Conservation (phyloP, 306 rosid genomes). For the Neltuma alba region DNA sequence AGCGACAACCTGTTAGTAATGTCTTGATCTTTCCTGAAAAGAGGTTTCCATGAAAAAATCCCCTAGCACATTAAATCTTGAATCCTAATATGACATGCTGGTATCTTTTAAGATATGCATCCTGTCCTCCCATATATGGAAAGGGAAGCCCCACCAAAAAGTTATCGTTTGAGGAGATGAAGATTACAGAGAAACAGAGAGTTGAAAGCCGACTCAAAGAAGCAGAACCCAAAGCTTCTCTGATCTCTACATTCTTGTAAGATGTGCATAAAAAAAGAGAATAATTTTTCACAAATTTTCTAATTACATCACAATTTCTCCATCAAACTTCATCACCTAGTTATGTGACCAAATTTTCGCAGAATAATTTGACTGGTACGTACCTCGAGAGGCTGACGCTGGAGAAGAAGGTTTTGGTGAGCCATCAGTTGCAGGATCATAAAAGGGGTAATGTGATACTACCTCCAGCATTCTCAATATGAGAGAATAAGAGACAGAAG, state of each 20-base stretch:
- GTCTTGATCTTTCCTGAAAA: background rate
- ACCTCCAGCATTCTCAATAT: too few relatives aligned
- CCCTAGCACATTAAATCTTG: background rate
- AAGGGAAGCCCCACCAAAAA: background rate
- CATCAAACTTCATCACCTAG: background rate
- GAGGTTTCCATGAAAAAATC: background rate
- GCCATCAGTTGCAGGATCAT: background rate
- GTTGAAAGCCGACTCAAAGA: background rate
- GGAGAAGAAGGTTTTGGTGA: background rate
- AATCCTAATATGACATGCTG: background rate
- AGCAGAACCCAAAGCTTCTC: background rate
- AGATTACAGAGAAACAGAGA: background rate
- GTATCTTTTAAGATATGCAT: background rate
- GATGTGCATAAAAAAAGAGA: too few relatives aligned
- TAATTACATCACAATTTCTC: background rate
- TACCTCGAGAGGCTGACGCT: background rate
- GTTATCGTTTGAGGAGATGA: background rate
- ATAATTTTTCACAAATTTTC: background rate
- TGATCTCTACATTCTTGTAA: too few relatives aligned
- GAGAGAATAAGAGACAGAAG: too few relatives aligned
- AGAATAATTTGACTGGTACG: background rate
- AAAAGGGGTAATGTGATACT: background rate
- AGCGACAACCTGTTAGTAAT: background rate
- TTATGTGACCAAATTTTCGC: background rate
- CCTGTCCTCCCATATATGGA: background rate